Base-by-base conservation (phyloP, 805 yeast species). In the Priceomyces haplophilus region DNA sequence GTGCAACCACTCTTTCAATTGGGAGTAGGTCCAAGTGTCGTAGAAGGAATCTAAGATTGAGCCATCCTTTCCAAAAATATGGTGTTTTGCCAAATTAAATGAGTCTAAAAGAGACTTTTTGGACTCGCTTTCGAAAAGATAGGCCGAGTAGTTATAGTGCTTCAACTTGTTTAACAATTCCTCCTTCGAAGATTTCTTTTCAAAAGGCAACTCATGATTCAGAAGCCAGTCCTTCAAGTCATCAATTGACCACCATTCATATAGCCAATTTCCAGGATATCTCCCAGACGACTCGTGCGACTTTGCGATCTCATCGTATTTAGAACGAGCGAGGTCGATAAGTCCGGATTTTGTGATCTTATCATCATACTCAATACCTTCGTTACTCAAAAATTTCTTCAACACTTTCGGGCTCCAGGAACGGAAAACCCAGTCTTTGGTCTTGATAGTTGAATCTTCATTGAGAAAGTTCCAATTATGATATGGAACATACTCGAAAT, bases 1-100 rank as follows among this genome's bases (percentile, higher is more conserved):
- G 42, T 66, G 58, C 25, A 83, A 59, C 79, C 85, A 82, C 45
- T 73, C 74, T 51, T 69, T 64, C 45, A 82, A 59, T 51, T 82
- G 85, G 3, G 72, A 64, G 19, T 74, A 66, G 3, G 78, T 59
- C 84, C 84, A 79, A 13, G 67, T 59, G 44, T 76, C 67, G 55
- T 79, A 73, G 16, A 74, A 61, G 30, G 67, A 68, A 29, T 69
- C 72, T 49, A 67, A 72, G 45, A 73, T 51, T 21, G 61, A 44
- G 13, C 73, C 73, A 11, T 64, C 55, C 38, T 63, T 64, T 43
- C 73, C 73, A 40, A 65, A 65, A 3, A 71, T 47, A 5, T 62
- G 51, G 40, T 61, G 59, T 34, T 61, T 54, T 8, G 68, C 56
- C 34, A 70, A 47, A 40, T 72, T 62, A 38, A 78, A 52, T 1